phyloP scores from a whole-genome alignment of 176 grass and related monocot species.

The Oryza punctata region DNA sequence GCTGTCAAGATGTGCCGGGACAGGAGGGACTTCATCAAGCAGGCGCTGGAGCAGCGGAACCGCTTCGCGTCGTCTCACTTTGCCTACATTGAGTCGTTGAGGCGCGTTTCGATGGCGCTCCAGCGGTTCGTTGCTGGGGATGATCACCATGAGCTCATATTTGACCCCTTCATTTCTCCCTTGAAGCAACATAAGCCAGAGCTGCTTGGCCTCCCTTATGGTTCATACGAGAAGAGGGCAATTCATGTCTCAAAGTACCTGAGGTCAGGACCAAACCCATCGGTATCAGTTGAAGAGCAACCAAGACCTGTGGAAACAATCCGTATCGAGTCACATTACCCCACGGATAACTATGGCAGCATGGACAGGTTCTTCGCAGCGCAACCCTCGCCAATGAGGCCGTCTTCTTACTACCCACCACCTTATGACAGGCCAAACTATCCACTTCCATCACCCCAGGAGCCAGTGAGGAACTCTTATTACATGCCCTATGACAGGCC shows the following conservation, averaged over 20 bases:
- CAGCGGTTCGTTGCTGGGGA: slow-evolving; percentile 65
- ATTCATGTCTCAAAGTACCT: slow-evolving; percentile 76
- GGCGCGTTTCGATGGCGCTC: slow-evolving; percentile 77
- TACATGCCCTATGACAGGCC: slow-evolving; percentile 56
- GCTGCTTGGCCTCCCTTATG: slow-evolving; percentile 59
- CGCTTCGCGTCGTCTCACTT: slow-evolving; percentile 76
- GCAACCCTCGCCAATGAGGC: slow-evolving; percentile 38
- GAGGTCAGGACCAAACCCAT: slow-evolving; percentile 63
- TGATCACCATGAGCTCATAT: slow-evolving; percentile 64
- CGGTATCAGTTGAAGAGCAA: slow-evolving; percentile 79
- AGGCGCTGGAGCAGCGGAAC: slow-evolving; percentile 81
- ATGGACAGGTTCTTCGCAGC: slow-evolving; percentile 45
- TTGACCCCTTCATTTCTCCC: slow-evolving; percentile 66
- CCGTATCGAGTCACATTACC: slow-evolving; percentile 70
- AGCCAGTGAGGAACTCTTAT: slow-evolving; percentile 71
- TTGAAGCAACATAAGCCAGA: slow-evolving; percentile 64
- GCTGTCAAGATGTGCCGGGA: slow-evolving; percentile 91
- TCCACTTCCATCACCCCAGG: slow-evolving; percentile 46
- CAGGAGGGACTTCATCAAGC: slow-evolving; percentile 88
- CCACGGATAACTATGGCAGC: slow-evolving; percentile 46
- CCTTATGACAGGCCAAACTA: slow-evolving; percentile 56
- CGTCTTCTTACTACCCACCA: slow-evolving; percentile 51
- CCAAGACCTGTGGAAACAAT: slow-evolving; percentile 59
- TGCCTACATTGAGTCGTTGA: slow-evolving; percentile 84
- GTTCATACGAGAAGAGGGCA: slow-evolving; percentile 63